A percentile compares a stretch with the other conserved stretches of the same genome.
Conservation (phyloP, 768 basidiomycete genomes). For the Macrocybe gigantea region DNA sequence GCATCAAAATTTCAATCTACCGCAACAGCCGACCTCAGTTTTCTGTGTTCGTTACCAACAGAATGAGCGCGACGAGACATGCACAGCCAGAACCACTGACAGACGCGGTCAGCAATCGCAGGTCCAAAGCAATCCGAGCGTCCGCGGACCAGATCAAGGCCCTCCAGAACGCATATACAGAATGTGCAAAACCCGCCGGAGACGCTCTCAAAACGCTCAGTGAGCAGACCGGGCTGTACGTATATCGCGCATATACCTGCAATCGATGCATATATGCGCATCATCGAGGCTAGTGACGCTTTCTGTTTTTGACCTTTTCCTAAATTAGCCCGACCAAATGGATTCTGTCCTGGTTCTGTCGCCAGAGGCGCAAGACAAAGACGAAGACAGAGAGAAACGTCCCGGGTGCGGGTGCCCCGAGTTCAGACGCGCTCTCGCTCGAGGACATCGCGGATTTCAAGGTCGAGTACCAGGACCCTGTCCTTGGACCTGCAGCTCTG, state of each 20-base stretch:
- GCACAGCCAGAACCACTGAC: too few relatives aligned
- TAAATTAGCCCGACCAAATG: slow-evolving; percentile 4
- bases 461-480: slow-evolving; percentile 9
- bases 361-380: slow-evolving; percentile 4
- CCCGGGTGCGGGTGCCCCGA: background rate
- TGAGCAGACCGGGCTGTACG: slow-evolving; percentile 9
- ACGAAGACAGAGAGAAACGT: background rate
- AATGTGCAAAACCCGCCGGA: background rate
- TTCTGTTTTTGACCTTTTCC: background rate
- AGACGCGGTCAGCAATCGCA: too few relatives aligned
- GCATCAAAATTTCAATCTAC: too few relatives aligned
- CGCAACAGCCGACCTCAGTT: too few relatives aligned
- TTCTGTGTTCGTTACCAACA: too few relatives aligned
- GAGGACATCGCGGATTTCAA: slow-evolving; percentile 8
- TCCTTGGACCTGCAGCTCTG: background rate
- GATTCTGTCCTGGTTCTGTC: slow-evolving; percentile 6
- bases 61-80: too few relatives aligned
- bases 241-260: background rate
- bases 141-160: background rate
- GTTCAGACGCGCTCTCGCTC: background rate
- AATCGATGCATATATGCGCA: background rate
- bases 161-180: background rate
- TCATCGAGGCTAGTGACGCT: background rate
- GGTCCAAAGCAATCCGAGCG: too few relatives aligned
- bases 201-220: slow-evolving; percentile 1